Conservation (phyloP, 2,329 filamentous ascomycete genomes). For the Botrytis medusae region DNA sequence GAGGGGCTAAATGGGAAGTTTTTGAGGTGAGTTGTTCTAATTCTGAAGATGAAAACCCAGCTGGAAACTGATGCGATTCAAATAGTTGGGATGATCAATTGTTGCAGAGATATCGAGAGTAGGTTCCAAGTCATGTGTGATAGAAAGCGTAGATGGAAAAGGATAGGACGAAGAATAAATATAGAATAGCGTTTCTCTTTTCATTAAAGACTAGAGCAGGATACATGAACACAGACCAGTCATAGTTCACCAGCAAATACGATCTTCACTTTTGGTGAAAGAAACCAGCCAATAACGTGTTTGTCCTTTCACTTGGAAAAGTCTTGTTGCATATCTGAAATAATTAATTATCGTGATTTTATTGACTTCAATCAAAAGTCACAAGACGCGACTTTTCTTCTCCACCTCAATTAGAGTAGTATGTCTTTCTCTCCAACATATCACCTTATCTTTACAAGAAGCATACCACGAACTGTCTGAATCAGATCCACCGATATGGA, state of each 20-base stretch:
- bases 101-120: conserved; percentile 53
- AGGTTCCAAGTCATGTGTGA: not conserved
- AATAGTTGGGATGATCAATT: conserved; percentile 54
- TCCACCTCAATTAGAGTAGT: not conserved
- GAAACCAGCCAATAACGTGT: not conserved
- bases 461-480: not conserved
- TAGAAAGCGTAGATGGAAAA: not conserved
- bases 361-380: not conserved
- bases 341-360: conserved; percentile 4
- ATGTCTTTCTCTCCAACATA: conserved; percentile 1
- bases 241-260: conserved; percentile 1
- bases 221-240: not conserved
- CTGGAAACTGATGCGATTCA: conserved; percentile 33
- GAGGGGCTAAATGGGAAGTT: conserved; percentile 74
- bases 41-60: not conserved
- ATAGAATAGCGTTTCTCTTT: not conserved
- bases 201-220: conserved; percentile 25
- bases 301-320: not conserved
- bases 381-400: not conserved
- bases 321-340: conserved; percentile 14
- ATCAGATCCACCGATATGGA: conserved; percentile 22
- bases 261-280: conserved; percentile 7
- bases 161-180: not conserved
- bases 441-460: conserved; percentile 10
- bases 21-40: conserved; percentile 55